Evolutionary conservation across 352 stramenopile species (phyloP), one percentile per base, ranked within the genome.

Genomic region (Phytophthora aleatoria): DNA sequence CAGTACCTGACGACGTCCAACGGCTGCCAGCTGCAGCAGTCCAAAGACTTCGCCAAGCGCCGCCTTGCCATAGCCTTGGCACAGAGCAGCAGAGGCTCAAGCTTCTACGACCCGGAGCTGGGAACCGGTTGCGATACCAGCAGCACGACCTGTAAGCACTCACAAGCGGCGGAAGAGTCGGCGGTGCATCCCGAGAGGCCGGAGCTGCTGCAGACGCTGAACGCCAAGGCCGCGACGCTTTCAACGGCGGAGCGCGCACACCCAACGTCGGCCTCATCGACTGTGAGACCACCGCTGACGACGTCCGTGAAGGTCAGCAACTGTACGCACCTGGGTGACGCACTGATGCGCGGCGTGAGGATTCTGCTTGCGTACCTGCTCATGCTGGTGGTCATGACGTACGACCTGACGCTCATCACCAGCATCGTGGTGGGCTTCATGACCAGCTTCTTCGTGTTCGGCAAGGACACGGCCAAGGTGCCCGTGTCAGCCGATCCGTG

Each of bases 301-400:
- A 42, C 15, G n/a, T 73, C 67, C 5, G 61, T 78, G 24, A 83
- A 81, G 47, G 81, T 88, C 24, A 74, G 60, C 73, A 69, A 85
- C 48, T 84, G 63, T 67, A 71, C 72, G 38, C 84, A 92, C 62
- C 59, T 89, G 24, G 66, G 65, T 38, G 81, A 91, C 65, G 83
- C 81, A 45, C 26, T 89, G 55, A 65, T 85, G 72, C 85, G 85
- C 30, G 85, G 85, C 3, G 54, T 79, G 49, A 60, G 77, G n/a
- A 90, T 91, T 53, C 50, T 89, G n/a, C 56, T 93, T 30, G 85
- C 85, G 54, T 93, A 91, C 42, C 43, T 93, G 63, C 74, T 93
- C 47, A 93, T 93, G 85, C 77, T 93, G 15, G 83, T 83, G 50
- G 77, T 72, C 56, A 93, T 93, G 85, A 93, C 85, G 60, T 93